Conservation (phyloP, 2,329 filamentous ascomycete genomes). For the Aspergillus clavatus region DNA sequence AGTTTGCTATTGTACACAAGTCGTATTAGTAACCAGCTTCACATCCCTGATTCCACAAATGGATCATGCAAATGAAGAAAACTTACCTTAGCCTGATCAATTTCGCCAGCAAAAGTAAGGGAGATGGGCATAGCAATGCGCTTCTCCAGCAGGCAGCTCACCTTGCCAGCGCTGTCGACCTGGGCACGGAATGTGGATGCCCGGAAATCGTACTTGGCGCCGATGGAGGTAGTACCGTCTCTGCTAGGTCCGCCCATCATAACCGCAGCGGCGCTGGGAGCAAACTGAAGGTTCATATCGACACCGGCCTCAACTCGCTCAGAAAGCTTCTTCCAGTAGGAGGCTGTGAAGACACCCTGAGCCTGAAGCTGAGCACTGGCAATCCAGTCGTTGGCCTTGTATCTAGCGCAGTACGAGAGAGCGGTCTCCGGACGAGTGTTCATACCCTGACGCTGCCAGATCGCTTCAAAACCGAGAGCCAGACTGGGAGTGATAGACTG, state of each 20-base stretch:
- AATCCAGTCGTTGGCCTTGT: slow-evolving; percentile 90
- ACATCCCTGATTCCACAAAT: background rate
- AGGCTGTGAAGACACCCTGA: slow-evolving; percentile 80
- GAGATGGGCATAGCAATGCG: slow-evolving; percentile 86
- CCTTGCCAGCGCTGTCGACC: slow-evolving; percentile 89
- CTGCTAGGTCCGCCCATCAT: slow-evolving; percentile 75
- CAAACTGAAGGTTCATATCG: slow-evolving; percentile 85
- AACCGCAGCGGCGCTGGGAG: slow-evolving; percentile 57
- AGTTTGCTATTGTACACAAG: slow-evolving; percentile 61
- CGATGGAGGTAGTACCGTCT: slow-evolving; percentile 85
- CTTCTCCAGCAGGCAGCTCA: slow-evolving; percentile 92
- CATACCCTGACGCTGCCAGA: slow-evolving; percentile 85
- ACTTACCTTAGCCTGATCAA: slow-evolving; percentile 91
- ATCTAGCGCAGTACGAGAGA: slow-evolving; percentile 83
- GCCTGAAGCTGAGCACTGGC: slow-evolving; percentile 85
- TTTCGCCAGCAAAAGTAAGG: slow-evolving; percentile 92
- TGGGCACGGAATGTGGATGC: slow-evolving; percentile 94
- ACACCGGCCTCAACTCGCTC: slow-evolving; percentile 96
- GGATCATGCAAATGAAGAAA: background rate
- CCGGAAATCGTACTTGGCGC: slow-evolving; percentile 97
- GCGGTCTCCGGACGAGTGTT: slow-evolving; percentile 85
- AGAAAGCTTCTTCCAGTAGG: slow-evolving; percentile 88
- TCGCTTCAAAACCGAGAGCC: slow-evolving; percentile 81
- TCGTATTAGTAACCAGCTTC: slow-evolving; percentile 12
- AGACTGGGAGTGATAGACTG: slow-evolving; percentile 86